Evolutionary conservation across 805 yeast species (phyloP).

Genomic region (Metschnikowia koreensis): DNA sequence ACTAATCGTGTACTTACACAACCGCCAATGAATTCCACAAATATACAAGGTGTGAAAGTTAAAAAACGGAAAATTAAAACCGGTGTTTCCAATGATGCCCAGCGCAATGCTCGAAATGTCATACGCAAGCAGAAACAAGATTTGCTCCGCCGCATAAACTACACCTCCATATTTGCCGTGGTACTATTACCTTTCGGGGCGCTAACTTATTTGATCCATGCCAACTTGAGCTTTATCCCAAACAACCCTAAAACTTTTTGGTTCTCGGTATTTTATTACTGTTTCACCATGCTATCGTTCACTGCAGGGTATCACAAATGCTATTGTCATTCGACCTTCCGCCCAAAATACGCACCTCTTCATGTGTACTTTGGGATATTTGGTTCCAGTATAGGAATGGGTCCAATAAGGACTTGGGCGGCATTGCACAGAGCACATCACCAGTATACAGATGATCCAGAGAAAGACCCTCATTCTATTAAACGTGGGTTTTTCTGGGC

Average conservation of each 20-base stretch:
- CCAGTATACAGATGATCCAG: slow-evolving; percentile 78
- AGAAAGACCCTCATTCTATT: slow-evolving; percentile 82
- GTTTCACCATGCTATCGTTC: slow-evolving; percentile 39
- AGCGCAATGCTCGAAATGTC: slow-evolving; percentile 28
- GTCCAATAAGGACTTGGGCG: slow-evolving; percentile 77
- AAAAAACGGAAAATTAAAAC: slow-evolving; percentile 25
- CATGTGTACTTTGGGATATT: slow-evolving; percentile 52
- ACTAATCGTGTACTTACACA: background rate
- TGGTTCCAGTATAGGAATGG: slow-evolving; percentile 74
- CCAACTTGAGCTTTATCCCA: slow-evolving; percentile 26
- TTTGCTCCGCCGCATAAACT: slow-evolving; percentile 37
- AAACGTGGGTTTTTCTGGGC: slow-evolving; percentile 78
- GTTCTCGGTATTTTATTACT: slow-evolving; percentile 32
- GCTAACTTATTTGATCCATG: slow-evolving; percentile 25
- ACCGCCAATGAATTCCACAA: slow-evolving; percentile 1
- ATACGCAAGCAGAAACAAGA: slow-evolving; percentile 37
- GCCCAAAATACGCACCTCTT: slow-evolving; percentile 31
- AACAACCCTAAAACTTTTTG: slow-evolving; percentile 27
- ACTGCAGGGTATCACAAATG: slow-evolving; percentile 44
- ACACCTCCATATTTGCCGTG: slow-evolving; percentile 31
- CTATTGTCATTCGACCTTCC: slow-evolving; percentile 41
- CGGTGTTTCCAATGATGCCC: slow-evolving; percentile 13
- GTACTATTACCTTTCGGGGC: slow-evolving; percentile 34
- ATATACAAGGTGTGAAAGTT: slow-evolving; percentile 20
- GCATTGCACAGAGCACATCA: slow-evolving; percentile 87